These are phyloP conservation scores for Backusella sp. DNA, from an alignment of 192 early-diverging fungal genomes.

Conservation along the genomic window DNA sequence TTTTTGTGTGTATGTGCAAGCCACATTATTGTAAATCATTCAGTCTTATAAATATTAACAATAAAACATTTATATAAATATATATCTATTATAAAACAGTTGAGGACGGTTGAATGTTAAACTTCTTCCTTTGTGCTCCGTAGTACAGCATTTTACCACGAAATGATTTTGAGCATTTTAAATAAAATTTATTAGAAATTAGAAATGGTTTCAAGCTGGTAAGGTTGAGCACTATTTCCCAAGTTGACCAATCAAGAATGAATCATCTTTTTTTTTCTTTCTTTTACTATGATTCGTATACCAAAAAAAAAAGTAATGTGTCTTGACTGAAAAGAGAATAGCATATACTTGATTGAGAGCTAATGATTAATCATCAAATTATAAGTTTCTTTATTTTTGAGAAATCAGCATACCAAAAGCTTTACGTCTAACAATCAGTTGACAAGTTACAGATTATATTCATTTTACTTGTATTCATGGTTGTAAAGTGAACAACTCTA, in stretches of 20 bases:
- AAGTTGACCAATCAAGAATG: neutral
- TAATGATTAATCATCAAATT: neutral
- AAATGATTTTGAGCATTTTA: neutral
- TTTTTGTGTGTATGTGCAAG: neutral
- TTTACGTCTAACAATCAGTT: neutral
- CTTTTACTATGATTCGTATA: no score
- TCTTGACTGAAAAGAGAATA: neutral
- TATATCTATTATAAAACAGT: neutral
- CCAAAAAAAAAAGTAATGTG: neutral
- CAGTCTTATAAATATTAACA: neutral
- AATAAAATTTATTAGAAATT: neutral
- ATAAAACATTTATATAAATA: neutral
- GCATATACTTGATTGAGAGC: neutral
- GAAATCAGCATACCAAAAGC: neutral
- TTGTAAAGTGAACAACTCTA: neutral
- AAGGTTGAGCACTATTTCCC: neutral
- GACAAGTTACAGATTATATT: neutral
- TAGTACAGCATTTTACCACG: neutral
- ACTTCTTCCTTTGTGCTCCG: neutral
- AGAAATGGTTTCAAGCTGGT: neutral
- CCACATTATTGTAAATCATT: constrained; percentile 4
- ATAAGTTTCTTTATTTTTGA: neutral
- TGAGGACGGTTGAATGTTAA: neutral
- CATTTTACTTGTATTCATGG: neutral
- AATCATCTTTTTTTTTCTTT: neutral